These are phyloP conservation scores for Trebouxia sp. DNA, from an alignment of 139 green algal genomes.

Conservation along the genomic window DNA sequence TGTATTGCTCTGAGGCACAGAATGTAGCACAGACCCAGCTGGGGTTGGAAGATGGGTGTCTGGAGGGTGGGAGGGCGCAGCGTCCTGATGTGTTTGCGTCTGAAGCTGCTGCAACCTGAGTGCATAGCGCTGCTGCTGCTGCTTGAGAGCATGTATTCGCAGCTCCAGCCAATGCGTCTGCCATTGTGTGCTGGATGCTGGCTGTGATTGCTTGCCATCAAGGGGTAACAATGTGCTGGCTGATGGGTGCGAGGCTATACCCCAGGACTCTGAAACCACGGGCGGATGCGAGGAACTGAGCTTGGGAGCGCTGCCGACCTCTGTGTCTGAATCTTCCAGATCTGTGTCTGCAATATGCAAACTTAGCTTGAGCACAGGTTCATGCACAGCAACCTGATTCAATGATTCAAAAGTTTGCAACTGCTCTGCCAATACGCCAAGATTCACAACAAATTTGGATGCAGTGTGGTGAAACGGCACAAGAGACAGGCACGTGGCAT, in stretches of 20 bases:
- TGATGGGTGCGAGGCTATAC: not conserved
- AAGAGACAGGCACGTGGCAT: too few relatives aligned
- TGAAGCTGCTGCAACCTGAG: not conserved
- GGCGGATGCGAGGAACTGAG: not conserved
- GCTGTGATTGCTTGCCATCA: not conserved
- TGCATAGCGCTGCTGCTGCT: constrained; percentile 21
- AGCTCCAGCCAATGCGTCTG: constrained; percentile 27
- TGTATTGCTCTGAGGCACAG: not conserved
- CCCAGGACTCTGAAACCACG: not conserved
- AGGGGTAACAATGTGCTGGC: not conserved
- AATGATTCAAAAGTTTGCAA: too few relatives aligned
- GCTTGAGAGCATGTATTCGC: not conserved
- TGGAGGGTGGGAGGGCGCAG: not conserved
- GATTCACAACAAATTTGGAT: too few relatives aligned
- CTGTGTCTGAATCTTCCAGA: not conserved
- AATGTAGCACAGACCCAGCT: not conserved
- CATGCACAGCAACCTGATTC: too few relatives aligned
- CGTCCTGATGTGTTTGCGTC: not conserved
- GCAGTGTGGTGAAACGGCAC: too few relatives aligned
- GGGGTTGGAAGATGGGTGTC: not conserved
- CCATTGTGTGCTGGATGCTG: not conserved
- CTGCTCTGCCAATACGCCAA: too few relatives aligned
- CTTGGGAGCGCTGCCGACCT: not conserved
- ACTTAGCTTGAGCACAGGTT: not conserved
- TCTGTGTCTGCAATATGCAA: not conserved